These are phyloP conservation scores for Lactarius sanguifluus DNA, from an alignment of 768 basidiomycete genomes.

Conservation along the genomic window DNA sequence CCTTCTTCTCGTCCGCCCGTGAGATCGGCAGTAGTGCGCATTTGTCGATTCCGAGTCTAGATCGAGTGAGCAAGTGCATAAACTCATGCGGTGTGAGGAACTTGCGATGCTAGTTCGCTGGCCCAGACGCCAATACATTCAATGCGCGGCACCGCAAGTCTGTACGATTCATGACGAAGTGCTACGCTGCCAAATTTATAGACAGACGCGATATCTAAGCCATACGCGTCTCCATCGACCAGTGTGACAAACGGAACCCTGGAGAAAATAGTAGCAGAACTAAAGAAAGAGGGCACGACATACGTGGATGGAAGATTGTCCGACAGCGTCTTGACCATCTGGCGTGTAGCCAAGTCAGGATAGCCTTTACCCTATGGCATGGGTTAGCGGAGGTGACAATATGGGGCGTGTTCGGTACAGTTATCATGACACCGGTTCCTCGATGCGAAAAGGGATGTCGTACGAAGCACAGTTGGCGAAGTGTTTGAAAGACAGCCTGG, in stretches of 20 bases:
- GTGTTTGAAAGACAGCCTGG: conserved; percentile 92
- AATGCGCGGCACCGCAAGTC: conserved; percentile 65
- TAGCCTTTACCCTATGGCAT: conserved; percentile 86
- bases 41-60: conserved; percentile 58
- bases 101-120: conserved; percentile 65
- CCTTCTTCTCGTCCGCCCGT: conserved; percentile 74
- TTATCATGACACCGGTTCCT: conserved; percentile 73
- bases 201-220: conserved; percentile 86
- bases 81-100: conserved; percentile 5
- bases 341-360: conserved; percentile 89
- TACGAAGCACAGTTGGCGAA: conserved; percentile 60
- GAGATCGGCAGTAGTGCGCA: conserved; percentile 70
- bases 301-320: conserved; percentile 63
- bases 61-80: conserved; percentile 4
- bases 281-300: conserved; percentile 18
- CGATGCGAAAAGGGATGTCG: conserved; percentile 45
- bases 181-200: conserved; percentile 78
- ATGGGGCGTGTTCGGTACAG: conserved; percentile 45
- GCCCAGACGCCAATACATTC: conserved; percentile 79
- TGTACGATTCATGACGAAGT: conserved; percentile 68
- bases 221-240: conserved; percentile 91
- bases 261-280: conserved; percentile 3
- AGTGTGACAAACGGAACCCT: conserved; percentile 78
- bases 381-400: conserved; percentile 3
- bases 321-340: conserved; percentile 73